phyloP scores from a whole-genome alignment of 164 flowering plant genomes.

The Chimonanthus salicifolius region DNA sequence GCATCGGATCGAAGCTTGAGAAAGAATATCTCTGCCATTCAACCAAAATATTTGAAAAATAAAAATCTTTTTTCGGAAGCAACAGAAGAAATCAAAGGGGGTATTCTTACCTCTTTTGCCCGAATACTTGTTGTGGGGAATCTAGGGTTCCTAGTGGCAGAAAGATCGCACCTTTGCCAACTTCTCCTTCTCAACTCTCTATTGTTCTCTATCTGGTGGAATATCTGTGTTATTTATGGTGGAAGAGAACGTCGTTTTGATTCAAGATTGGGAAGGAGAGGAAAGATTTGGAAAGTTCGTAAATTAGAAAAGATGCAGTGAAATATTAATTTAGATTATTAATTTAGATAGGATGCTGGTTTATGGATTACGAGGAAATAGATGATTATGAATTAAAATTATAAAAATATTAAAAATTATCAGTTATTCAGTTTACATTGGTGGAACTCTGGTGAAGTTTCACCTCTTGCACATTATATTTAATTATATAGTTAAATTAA shows the following conservation, averaged over 20 bases:
- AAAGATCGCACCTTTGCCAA: neutral
- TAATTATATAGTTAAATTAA: too few relatives aligned
- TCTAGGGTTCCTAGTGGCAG: neutral
- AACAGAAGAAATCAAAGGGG: neutral
- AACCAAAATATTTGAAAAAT: neutral
- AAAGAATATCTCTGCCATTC: neutral
- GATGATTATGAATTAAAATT: too few relatives aligned
- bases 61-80: neutral
- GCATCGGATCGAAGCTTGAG: neutral
- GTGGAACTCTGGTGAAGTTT: too few relatives aligned
- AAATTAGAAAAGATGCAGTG: too few relatives aligned
- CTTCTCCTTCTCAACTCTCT: neutral
- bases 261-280: neutral
- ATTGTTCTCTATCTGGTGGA: neutral
- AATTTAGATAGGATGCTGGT: too few relatives aligned
- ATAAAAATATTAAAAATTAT: too few relatives aligned
- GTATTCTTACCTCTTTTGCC: neutral
- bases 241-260: neutral
- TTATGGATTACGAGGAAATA: too few relatives aligned
- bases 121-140: neutral
- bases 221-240: neutral
- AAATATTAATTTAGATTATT: too few relatives aligned
- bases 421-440: too few relatives aligned
- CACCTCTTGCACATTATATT: too few relatives aligned
- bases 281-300: neutral